Conservation (phyloP, 2,329 filamentous ascomycete species). For the Proliferodiscus dingleyae region DNA sequence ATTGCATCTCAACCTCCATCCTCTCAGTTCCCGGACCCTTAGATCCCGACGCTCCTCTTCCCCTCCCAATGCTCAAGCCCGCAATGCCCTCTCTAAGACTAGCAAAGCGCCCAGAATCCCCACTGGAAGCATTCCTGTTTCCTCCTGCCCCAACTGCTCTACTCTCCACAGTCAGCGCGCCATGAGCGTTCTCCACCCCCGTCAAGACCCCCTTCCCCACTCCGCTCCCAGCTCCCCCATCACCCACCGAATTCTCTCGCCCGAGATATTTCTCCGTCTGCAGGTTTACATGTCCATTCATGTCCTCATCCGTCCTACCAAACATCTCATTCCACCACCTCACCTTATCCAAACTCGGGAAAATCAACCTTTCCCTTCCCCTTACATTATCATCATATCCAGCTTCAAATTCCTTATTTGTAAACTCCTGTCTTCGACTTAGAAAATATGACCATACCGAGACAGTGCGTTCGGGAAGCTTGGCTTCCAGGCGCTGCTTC, state of each 20-base stretch:
- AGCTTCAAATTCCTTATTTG: conserved; percentile 72
- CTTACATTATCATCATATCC: conserved; percentile 71
- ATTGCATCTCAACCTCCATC: conserved; percentile 49
- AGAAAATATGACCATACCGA: conserved; percentile 98
- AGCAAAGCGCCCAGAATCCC: conserved; percentile 34
- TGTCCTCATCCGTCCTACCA: conserved; percentile 80
- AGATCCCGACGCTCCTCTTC: conserved; percentile 24
- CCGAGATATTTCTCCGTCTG: conserved; percentile 34
- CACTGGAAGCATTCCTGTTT: conserved; percentile 12
- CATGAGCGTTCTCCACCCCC: conserved; percentile 25
- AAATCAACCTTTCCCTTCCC: conserved; percentile 76
- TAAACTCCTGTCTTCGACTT: conserved; percentile 71
- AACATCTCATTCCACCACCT: conserved; percentile 93
- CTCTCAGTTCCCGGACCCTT: conserved; percentile 27
- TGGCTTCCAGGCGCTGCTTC: conserved; percentile 72
- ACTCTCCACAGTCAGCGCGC: conserved; percentile 14
- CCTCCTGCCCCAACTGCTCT: conserved; percentile 1
- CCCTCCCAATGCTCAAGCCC: conserved; percentile 37
- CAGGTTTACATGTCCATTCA: conserved; percentile 68
- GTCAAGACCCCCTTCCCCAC: conserved; percentile 19
- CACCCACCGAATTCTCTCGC: not conserved
- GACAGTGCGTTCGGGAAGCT: conserved; percentile 65
- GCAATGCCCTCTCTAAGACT: conserved; percentile 41
- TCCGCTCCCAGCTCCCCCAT: conserved; percentile 1
- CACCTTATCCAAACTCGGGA: conserved; percentile 72